Conservation (phyloP, 108 stramenopile species). For the Schizochytrium sp. region DNA sequence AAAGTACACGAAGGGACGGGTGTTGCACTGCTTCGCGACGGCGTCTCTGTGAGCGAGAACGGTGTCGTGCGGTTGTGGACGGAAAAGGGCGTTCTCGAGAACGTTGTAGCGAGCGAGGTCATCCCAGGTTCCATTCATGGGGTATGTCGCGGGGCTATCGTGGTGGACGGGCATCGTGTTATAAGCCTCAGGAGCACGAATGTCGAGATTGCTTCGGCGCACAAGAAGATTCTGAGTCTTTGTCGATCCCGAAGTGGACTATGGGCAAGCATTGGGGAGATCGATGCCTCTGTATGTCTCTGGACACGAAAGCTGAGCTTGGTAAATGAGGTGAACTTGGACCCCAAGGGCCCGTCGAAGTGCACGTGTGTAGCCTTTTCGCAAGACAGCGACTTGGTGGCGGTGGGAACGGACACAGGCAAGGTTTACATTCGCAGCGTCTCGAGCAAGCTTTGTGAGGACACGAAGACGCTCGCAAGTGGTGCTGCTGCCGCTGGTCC, state of each 20-base stretch:
- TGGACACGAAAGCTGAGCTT: not conserved
- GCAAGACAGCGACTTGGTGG: not conserved
- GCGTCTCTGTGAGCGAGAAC: not conserved
- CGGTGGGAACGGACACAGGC: not conserved
- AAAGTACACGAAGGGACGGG: not conserved
- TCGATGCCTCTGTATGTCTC: not conserved
- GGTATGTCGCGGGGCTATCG: not conserved
- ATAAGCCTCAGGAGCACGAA: not conserved
- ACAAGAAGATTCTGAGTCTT: not conserved
- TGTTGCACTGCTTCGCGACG: not conserved
- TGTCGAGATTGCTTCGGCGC: not conserved
- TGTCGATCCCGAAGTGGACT: not conserved
- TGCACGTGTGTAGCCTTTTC: not conserved
- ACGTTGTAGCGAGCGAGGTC: not conserved
- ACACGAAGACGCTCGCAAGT: not conserved
- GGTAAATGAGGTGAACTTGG: not conserved
- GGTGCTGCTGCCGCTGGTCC: not conserved
- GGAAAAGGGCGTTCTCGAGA: not conserved
- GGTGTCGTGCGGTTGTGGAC: not conserved
- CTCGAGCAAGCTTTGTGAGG: not conserved
- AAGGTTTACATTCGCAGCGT: not conserved
- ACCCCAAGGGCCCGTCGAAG: not conserved
- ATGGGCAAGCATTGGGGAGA: not conserved
- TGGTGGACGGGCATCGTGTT: not conserved
- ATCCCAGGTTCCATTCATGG: not conserved